Conservation (phyloP, 441 rosid genomes). For the Flueggea neowawraea region DNA sequence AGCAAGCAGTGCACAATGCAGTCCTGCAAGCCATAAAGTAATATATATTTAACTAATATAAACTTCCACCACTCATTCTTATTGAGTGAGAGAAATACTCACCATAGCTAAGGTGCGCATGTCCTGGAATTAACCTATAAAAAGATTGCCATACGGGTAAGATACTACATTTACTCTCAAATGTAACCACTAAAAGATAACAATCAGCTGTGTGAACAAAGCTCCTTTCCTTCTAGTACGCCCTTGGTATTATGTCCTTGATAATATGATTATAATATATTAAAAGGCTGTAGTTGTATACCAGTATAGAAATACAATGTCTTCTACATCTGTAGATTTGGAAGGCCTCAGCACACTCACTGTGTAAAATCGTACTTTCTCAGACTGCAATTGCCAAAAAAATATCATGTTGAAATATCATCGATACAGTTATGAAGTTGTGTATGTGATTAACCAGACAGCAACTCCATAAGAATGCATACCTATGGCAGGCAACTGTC, state of each 20-base stretch:
- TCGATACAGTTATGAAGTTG: not conserved
- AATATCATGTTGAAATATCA: constrained; percentile 7
- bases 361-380: constrained; percentile 73
- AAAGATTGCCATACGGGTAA: not conserved
- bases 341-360: constrained; percentile 93
- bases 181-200: too few species aligned
- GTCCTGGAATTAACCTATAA: constrained; percentile 89
- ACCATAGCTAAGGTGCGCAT: constrained; percentile 88
- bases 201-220: too few species aligned
- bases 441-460: constrained; percentile 6
- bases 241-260: too few species aligned
- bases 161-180: too few species aligned
- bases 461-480: constrained; percentile 22
- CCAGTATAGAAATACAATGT: constrained; percentile 88
- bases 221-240: too few species aligned
- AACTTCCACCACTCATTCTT: constrained; percentile 9
- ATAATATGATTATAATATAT: not conserved
- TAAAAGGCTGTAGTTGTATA: constrained; percentile 22
- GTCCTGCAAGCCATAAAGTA: constrained; percentile 47
- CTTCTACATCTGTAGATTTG: constrained; percentile 51
- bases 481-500: constrained; percentile 83
- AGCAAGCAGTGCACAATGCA: constrained; percentile 89
- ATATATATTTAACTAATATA: constrained; percentile 7
- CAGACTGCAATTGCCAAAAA: constrained; percentile 47
- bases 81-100: constrained; percentile 19